Evolutionary conservation across 768 basidiomycete genomes (phyloP), one percentile per base, ranked within the genome.

Genomic region (Kwoniella europaea): DNA sequence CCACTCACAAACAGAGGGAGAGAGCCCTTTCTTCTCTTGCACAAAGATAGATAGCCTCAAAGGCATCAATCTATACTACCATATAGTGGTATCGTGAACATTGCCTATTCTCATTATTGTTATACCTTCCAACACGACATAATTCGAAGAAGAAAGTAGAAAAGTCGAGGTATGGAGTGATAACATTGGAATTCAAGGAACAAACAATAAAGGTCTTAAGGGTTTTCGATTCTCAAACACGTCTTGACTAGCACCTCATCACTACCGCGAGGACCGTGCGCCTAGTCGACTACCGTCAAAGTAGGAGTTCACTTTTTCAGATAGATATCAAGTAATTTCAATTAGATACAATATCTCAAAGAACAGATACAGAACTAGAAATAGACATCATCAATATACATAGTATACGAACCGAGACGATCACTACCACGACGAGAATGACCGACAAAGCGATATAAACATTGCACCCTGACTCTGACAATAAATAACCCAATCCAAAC

Each of bases 211-310:
- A 44, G 42, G n/a, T 43, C 20, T 43, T 43, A 42, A 20, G 15
- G 35, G 20, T 22, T 50, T 50, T 50, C 18, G 46, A 13, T 50
- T 50, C 18, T 6, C 12, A 50, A 50, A 50, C 46, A 50, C 46
- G 46, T 50, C 35, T 50, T 15, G 18, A 50, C 46, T 18, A 29
- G 15, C 29, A 58, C 57, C 18, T 65, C 20, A 55, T 20, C 10
- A 42, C 29, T 54, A 41, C 63, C n/a, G 63, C 35, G 24, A 53
- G 63, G 27, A 55, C 52, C 52, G 54, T 65, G 52, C 63, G 44
- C 44, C 63, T 63, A 52, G 24, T 35, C 63, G 22, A 50, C 41
- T 44, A 27, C 27, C 3, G 27, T 27, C 27, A 27, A 27, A 27
- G 6, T 15, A 20, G 9, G 1, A 24, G 54, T 55, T 54, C 53